These are phyloP conservation scores for Aristolochia fimbriata DNA, from an alignment of 164 flowering plant species.

Conservation along the genomic window DNA sequence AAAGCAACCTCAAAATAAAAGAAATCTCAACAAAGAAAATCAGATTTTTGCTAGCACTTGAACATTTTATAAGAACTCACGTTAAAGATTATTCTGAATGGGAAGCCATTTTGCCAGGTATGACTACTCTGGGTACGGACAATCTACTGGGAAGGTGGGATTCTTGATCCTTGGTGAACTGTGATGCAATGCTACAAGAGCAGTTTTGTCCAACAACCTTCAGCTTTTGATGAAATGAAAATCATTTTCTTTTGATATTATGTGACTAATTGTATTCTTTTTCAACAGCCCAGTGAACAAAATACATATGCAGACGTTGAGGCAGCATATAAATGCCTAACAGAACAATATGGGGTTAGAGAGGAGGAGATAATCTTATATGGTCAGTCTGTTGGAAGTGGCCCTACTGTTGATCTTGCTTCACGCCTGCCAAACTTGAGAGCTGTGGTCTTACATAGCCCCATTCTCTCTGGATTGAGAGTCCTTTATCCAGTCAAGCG, in stretches of 20 bases:
- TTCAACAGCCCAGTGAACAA: conserved; percentile 73
- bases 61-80: too few relatives aligned
- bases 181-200: neutral
- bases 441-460: conserved; percentile 89
- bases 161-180: conserved; percentile 1
- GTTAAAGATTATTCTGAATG: too few relatives aligned
- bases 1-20: too few relatives aligned
- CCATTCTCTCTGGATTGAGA: conserved; percentile 87
- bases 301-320: conserved; percentile 91
- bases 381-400: conserved; percentile 97
- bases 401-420: conserved; percentile 89
- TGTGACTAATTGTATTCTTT: conserved; percentile 8
- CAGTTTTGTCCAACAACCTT: neutral
- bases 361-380: conserved; percentile 76
- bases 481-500: conserved; percentile 77
- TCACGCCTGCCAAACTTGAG: conserved; percentile 58
- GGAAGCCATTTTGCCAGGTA: conserved; percentile 30
- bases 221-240: neutral
- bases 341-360: conserved; percentile 76
- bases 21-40: too few relatives aligned
- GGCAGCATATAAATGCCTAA: conserved; percentile 82
- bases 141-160: conserved; percentile 77
- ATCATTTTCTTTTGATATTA: neutral
- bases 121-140: conserved; percentile 90
- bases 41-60: too few relatives aligned